Conservation (phyloP, 2,329 filamentous ascomycete genomes). For the Scleromitrula shiraiana region DNA sequence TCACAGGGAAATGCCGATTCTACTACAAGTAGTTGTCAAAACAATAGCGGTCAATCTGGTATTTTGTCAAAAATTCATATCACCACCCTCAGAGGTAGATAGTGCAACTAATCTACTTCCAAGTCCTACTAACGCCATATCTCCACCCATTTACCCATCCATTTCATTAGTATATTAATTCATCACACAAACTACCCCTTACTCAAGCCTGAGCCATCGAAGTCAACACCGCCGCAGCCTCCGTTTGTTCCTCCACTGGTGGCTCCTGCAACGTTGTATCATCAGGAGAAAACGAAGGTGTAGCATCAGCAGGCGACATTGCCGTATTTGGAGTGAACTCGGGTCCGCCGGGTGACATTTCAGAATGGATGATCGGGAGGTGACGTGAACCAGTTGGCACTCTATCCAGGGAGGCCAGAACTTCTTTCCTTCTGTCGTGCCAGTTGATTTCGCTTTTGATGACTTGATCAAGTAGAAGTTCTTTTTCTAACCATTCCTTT, state of each 20-base stretch:
- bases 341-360: not conserved
- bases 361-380: not conserved
- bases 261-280: constrained; percentile 10
- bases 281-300: constrained; percentile 3
- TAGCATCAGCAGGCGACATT: constrained; percentile 6
- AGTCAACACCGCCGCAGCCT: constrained; percentile 24
- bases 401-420: constrained; percentile 39
- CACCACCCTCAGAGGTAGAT: no score
- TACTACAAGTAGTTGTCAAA: no score
- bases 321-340: constrained; percentile 12
- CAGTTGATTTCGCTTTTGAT: constrained; percentile 60
- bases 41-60: no score
- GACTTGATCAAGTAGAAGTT: constrained; percentile 67
- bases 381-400: constrained; percentile 19
- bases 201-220: constrained; percentile 21
- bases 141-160: not conserved
- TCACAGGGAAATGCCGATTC: no score
- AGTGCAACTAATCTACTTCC: no score
- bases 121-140: not conserved
- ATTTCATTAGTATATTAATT: not conserved
- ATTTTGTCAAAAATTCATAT: no score
- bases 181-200: not conserved
- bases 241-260: constrained; percentile 19
- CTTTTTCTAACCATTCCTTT: constrained; percentile 72
- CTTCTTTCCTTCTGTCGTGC: constrained; percentile 48